Percentiles rank a stretch among this genome's conserved stretches.
Evolutionary conservation across 768 basidiomycete genomes (phyloP).

Genomic region (Mycena epipterygia): DNA sequence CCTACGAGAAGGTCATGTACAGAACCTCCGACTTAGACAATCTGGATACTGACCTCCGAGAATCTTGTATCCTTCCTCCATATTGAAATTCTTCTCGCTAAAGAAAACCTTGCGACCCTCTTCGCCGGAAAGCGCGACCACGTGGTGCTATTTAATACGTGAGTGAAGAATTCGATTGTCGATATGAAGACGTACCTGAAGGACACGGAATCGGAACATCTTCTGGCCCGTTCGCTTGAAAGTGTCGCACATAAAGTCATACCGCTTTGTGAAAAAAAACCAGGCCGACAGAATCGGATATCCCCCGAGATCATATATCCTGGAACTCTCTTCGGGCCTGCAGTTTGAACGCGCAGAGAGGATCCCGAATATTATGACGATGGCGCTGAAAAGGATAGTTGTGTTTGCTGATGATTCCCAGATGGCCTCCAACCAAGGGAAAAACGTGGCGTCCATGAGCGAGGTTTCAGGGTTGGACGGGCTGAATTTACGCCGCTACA

Average conservation of each 20-base stretch:
- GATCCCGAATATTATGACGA: neutral
- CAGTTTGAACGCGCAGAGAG: neutral
- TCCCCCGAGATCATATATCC: slow-evolving; percentile 40
- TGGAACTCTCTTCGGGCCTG: neutral
- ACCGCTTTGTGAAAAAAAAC: slow-evolving; percentile 48
- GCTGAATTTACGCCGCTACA: neutral
- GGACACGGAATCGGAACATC: slow-evolving; percentile 47
- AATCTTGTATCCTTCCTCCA: slow-evolving; percentile 41
- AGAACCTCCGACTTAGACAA: too few relatives aligned
- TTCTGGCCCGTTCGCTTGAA: slow-evolving; percentile 41
- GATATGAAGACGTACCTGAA: slow-evolving; percentile 39
- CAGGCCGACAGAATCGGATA: slow-evolving; percentile 45
- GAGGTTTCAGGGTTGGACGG: neutral
- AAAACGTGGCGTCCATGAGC: neutral
- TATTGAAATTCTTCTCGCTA: slow-evolving; percentile 37
- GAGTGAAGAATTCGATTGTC: neutral
- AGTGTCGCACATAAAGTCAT: slow-evolving; percentile 44
- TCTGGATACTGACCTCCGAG: slow-evolving; percentile 40
- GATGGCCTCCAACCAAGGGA: neutral
- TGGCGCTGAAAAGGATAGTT: neutral
- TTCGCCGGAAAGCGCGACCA: slow-evolving; percentile 42
- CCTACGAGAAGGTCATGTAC: too few relatives aligned
- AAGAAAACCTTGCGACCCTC: slow-evolving; percentile 41
- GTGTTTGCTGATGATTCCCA: neutral
- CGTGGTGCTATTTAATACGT: slow-evolving; percentile 34